These are phyloP conservation scores for Colletotrichum sidae DNA, from an alignment of 2,329 filamentous ascomycete species.

Conservation along the genomic window DNA sequence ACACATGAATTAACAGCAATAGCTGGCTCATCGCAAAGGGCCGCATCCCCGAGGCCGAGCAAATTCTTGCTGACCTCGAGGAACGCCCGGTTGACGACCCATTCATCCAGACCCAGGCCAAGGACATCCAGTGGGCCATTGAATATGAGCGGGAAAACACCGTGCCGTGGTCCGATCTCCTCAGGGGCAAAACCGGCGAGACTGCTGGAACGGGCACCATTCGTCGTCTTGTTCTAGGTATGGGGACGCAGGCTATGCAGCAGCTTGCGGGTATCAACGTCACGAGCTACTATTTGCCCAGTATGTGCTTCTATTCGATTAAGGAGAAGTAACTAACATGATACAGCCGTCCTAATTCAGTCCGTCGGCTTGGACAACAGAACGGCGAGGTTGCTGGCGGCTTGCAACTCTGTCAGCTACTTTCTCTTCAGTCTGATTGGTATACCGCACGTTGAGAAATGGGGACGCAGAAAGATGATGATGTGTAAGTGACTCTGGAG, in stretches of 20 bases:
- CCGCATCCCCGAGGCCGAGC: slow-evolving; percentile 43
- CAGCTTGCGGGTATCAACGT: slow-evolving; percentile 46
- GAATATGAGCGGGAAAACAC: slow-evolving; percentile 53
- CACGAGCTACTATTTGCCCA: slow-evolving; percentile 52
- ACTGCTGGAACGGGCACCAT: slow-evolving; percentile 60
- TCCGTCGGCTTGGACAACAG: slow-evolving; percentile 62
- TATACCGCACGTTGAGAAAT: slow-evolving; percentile 47
- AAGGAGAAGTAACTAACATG: not conserved
- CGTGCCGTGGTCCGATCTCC: slow-evolving; percentile 60
- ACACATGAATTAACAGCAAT: not conserved
- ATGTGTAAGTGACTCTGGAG: slow-evolving; percentile 52
- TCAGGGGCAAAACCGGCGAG: slow-evolving; percentile 57
- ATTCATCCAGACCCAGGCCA: slow-evolving; percentile 41
- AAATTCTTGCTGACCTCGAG: slow-evolving; percentile 45
- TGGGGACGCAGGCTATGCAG: slow-evolving; percentile 51
- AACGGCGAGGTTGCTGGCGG: slow-evolving; percentile 63
- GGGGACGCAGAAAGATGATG: slow-evolving; percentile 68
- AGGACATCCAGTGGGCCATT: slow-evolving; percentile 47
- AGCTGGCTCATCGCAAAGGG: slow-evolving; percentile 44
- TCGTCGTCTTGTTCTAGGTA: slow-evolving; percentile 62
- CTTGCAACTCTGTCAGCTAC: slow-evolving; percentile 53
- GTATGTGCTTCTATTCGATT: no score
- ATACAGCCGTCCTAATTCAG: slow-evolving; percentile 58
- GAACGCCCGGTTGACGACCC: slow-evolving; percentile 41
- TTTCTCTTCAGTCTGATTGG: slow-evolving; percentile 43